Percentiles rank a stretch among this genome's conserved stretches.
These are phyloP conservation scores for Candida berthetii DNA, from an alignment of 805 yeast genomes.

Conservation along the genomic window DNA sequence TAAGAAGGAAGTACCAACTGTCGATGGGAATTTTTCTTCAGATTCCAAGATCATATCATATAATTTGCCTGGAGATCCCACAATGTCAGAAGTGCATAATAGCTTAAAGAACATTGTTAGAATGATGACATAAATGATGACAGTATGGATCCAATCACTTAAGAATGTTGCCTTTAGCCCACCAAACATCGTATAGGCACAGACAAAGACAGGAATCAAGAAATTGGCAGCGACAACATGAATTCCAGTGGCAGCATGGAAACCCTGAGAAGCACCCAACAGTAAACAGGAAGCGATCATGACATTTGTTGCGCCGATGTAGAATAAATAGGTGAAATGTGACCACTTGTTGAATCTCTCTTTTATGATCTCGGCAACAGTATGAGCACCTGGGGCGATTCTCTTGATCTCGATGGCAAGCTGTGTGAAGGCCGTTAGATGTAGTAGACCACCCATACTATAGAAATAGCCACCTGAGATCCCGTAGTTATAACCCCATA, in stretches of 20 bases:
- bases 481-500: constrained; percentile 36
- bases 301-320: constrained; percentile 28
- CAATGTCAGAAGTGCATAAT: constrained; percentile 50
- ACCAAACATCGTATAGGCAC: constrained; percentile 38
- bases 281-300: constrained; percentile 28
- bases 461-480: constrained; percentile 34
- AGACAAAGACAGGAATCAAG: constrained; percentile 37
- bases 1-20: constrained; percentile 62
- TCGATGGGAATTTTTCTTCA: constrained; percentile 45
- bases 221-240: constrained; percentile 35
- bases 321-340: constrained; percentile 25
- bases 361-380: constrained; percentile 27
- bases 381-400: constrained; percentile 33
- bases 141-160: constrained; percentile 42
- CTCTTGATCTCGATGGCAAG: constrained; percentile 33
- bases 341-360: constrained; percentile 28
- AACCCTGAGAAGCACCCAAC: constrained; percentile 34
- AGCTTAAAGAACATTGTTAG: constrained; percentile 68
- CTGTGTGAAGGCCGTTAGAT: constrained; percentile 28
- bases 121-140: constrained; percentile 54
- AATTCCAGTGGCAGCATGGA: constrained; percentile 34
- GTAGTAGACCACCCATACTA: constrained; percentile 24
- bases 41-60: constrained; percentile 64
- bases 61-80: constrained; percentile 76
- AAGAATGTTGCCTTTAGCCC: constrained; percentile 43